phyloP scores from a whole-genome alignment of 352 stramenopile species.

The Phytopythium kandeliae region DNA sequence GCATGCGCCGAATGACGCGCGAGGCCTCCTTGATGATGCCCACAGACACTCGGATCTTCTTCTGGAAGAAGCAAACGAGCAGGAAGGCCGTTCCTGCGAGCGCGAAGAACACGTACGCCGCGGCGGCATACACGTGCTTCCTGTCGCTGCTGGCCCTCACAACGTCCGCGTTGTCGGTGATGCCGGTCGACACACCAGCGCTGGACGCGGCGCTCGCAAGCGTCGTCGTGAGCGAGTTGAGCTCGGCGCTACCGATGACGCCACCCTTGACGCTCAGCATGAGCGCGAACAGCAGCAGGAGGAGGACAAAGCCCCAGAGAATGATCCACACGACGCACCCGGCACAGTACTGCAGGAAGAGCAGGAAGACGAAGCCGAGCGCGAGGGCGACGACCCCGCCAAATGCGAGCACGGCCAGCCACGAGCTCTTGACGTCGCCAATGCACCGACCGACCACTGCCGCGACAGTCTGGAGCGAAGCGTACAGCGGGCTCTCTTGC shows the following conservation, averaged over 20 bases:
- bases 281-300: slow-evolving; percentile 63
- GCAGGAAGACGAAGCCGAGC: slow-evolving; percentile 60
- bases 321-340: slow-evolving; percentile 70
- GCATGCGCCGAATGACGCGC: slow-evolving; percentile 46
- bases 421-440: slow-evolving; percentile 62
- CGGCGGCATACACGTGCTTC: slow-evolving; percentile 49
- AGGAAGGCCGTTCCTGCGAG: slow-evolving; percentile 57
- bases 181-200: slow-evolving; percentile 8
- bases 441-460: slow-evolving; percentile 53
- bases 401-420: slow-evolving; percentile 39
- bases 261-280: slow-evolving; percentile 73
- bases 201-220: slow-evolving; percentile 31
- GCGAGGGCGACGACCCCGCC: slow-evolving; percentile 41
- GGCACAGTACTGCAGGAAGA: slow-evolving; percentile 68
- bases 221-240: slow-evolving; percentile 32
- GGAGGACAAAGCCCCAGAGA: slow-evolving; percentile 58
- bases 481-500: slow-evolving; percentile 70
- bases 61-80: slow-evolving; percentile 81
- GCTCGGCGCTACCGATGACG: slow-evolving; percentile 45
- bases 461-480: slow-evolving; percentile 46
- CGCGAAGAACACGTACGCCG: slow-evolving; percentile 58
- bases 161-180: slow-evolving; percentile 46
- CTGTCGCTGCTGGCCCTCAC: slow-evolving; percentile 50
- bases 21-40: slow-evolving; percentile 80
- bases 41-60: slow-evolving; percentile 70